These are phyloP conservation scores for Tetramitus jugosus DNA, from an alignment of 208 protist genomes.

Conservation along the genomic window DNA sequence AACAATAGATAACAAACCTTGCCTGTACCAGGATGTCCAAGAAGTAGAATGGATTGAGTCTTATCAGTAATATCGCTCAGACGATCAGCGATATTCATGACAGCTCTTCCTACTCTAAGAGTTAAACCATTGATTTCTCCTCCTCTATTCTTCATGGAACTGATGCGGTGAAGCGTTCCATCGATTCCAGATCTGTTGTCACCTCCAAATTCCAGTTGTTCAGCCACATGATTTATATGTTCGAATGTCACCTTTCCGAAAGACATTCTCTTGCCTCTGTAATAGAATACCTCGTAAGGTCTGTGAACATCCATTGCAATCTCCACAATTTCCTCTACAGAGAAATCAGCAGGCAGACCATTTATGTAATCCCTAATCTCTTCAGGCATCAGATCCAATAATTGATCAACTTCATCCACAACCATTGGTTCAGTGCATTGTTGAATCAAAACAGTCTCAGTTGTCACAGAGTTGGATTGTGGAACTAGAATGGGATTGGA, in stretches of 20 bases:
- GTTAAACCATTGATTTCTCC: conserved; percentile 66
- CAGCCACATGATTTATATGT: background rate
- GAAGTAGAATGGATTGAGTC: conserved; percentile 50
- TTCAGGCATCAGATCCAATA: no score
- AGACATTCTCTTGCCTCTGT: background rate
- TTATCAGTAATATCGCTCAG: background rate
- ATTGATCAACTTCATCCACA: no score
- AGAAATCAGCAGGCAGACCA: no score
- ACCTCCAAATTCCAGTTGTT: background rate
- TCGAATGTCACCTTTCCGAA: background rate
- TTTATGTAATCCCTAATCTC: no score
- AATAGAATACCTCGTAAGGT: background rate
- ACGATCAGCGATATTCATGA: conserved; percentile 49
- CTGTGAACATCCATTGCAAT: background rate
- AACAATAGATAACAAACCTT: no score
- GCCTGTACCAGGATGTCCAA: conserved; percentile 74
- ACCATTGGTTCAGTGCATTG: no score
- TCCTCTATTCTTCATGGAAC: conserved; percentile 59
- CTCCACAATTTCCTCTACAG: background rate
- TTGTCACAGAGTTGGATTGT: no score
- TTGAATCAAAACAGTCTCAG: no score
- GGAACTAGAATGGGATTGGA: no score
- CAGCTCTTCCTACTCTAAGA: conserved; percentile 64
- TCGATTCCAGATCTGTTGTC: conserved; percentile 25
- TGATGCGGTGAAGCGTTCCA: conserved; percentile 66